These are phyloP conservation scores for Coemansia sp. DNA, from an alignment of 371 early-diverging fungal genomes.

Conservation along the genomic window DNA sequence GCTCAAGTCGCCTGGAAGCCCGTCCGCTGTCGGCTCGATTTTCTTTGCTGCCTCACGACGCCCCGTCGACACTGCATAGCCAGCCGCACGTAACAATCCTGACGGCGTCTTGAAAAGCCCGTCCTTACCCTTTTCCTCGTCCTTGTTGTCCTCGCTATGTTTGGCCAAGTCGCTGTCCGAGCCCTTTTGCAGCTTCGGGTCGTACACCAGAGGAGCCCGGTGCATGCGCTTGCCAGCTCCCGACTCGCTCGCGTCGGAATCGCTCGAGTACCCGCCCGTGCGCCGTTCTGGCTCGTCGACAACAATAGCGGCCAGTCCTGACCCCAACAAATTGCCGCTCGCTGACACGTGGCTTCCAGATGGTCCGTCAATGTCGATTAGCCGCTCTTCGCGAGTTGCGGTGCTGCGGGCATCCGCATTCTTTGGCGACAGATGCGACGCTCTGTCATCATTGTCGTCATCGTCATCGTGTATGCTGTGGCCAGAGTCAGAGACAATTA, in stretches of 20 bases:
- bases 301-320: slow-evolving; percentile 34
- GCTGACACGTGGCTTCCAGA: neutral
- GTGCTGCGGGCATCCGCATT: neutral
- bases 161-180: slow-evolving; percentile 13
- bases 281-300: slow-evolving; percentile 9
- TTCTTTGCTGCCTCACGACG: neutral
- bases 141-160: neutral
- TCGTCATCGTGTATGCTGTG: slow-evolving; percentile 18
- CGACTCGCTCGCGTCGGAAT: slow-evolving; percentile 4
- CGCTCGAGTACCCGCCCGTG: slow-evolving; percentile 13
- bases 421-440: neutral
- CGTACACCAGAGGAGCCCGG: slow-evolving; percentile 43
- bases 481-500: slow-evolving; percentile 20
- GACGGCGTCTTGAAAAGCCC: slow-evolving; percentile 2
- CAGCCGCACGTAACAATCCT: neutral
- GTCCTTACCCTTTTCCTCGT: neutral
- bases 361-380: slow-evolving; percentile 13
- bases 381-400: slow-evolving; percentile 3
- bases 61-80: neutral
- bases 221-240: slow-evolving; percentile 20
- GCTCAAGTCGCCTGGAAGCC: slow-evolving; percentile 45
- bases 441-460: neutral
- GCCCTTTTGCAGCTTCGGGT: slow-evolving; percentile 24
- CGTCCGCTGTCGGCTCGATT: slow-evolving; percentile 29
- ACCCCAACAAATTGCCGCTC: slow-evolving; percentile 11